Conservation (phyloP, 2,329 filamentous ascomycete genomes). For the Pyrenophora graminea region DNA sequence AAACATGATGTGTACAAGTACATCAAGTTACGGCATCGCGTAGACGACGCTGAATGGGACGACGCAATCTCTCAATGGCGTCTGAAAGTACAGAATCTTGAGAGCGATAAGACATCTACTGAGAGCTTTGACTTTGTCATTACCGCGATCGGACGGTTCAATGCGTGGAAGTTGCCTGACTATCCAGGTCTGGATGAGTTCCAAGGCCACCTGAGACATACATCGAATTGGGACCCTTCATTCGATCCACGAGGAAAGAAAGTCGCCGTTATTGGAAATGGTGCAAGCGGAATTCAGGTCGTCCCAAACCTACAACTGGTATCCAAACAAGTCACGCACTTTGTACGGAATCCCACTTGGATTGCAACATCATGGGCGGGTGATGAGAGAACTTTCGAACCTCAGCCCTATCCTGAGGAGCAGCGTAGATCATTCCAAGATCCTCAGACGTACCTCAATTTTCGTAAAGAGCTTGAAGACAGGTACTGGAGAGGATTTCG, state of each 20-base stretch:
- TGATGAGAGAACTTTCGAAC: conserved; percentile 47
- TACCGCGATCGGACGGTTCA: conserved; percentile 40
- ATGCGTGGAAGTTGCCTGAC: conserved; percentile 39
- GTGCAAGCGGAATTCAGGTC: conserved; percentile 66
- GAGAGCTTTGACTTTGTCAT: conserved; percentile 45
- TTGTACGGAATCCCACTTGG: conserved; percentile 66
- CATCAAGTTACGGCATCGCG: conserved; percentile 46
- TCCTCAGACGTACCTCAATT: conserved; percentile 62
- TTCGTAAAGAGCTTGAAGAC: conserved; percentile 50
- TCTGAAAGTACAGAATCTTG: conserved; percentile 61
- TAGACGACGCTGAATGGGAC: conserved; percentile 48
- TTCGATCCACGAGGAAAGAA: conserved; percentile 62
- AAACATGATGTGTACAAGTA: conserved; percentile 49
- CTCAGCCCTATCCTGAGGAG: conserved; percentile 54
- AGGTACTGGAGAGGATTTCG: conserved; percentile 63
- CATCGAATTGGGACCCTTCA: conserved; percentile 37
- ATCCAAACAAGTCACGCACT: conserved; percentile 53
- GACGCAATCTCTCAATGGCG: conserved; percentile 59
- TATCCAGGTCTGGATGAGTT: conserved; percentile 37
- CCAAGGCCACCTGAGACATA: conserved; percentile 36
- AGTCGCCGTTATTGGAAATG: conserved; percentile 67
- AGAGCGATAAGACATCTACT: conserved; percentile 23
- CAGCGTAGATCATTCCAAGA: conserved; percentile 63
- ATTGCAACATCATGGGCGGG: conserved; percentile 59
- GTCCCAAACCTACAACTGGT: conserved; percentile 63